Evolutionary conservation across 2,329 filamentous ascomycete species (phyloP).

Genomic region (Xylariaceae sp.): DNA sequence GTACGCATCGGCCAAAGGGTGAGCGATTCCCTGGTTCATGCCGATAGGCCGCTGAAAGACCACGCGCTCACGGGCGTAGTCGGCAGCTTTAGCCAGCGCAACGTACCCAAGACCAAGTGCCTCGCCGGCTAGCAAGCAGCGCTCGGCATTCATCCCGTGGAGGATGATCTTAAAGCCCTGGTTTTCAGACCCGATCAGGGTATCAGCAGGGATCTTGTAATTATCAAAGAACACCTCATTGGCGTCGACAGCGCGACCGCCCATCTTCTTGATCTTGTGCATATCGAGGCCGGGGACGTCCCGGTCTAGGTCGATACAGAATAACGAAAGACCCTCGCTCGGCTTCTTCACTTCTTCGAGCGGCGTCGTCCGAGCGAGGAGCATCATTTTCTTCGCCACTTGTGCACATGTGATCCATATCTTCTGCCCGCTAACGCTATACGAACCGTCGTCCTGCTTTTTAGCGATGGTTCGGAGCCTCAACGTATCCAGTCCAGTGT

Average conservation of each 20-base stretch:
- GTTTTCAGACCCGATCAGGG: constrained; percentile 65
- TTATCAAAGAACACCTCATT: constrained; percentile 87
- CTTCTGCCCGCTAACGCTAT: constrained; percentile 70
- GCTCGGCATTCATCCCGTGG: constrained; percentile 74
- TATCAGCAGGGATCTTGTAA: constrained; percentile 59
- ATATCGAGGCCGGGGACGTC: constrained; percentile 55
- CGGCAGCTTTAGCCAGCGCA: constrained; percentile 55
- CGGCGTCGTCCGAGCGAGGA: constrained; percentile 70
- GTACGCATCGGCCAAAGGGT: constrained; percentile 60
- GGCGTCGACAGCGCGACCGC: constrained; percentile 72
- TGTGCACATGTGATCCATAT: constrained; percentile 88
- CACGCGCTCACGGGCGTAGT: constrained; percentile 60
- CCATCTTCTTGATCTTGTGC: constrained; percentile 77
- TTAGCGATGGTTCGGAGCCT: constrained; percentile 61
- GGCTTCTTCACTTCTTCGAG: constrained; percentile 61
- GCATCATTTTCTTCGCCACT: constrained; percentile 75
- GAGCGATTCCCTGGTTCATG: constrained; percentile 59
- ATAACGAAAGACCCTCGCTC: constrained; percentile 71
- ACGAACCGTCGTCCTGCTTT: constrained; percentile 49
- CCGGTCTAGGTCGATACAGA: constrained; percentile 71
- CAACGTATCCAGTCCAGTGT: constrained; percentile 73
- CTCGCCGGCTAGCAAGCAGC: constrained; percentile 71
- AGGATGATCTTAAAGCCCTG: constrained; percentile 75
- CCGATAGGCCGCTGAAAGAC: constrained; percentile 63
- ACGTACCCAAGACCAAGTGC: constrained; percentile 75